A percentile compares a stretch with the other conserved stretches of the same genome.
Evolutionary conservation across 208 protist genomes (phyloP).

Genomic region (Trypanosoma melophagium): DNA sequence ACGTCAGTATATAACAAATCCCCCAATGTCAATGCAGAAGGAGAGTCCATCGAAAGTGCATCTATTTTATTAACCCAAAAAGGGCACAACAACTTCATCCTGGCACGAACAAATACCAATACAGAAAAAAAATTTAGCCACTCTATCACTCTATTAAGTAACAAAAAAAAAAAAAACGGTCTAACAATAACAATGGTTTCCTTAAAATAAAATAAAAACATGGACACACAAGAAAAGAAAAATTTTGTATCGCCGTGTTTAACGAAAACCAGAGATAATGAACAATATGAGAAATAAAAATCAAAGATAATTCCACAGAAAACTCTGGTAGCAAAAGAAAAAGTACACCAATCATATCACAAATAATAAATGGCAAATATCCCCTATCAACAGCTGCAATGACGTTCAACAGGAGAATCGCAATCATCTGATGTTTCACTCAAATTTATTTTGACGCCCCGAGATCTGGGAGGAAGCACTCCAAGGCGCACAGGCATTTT

Average conservation of each 20-base stretch:
- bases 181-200: too few species aligned
- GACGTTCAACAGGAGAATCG: background rate
- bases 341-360: too few species aligned
- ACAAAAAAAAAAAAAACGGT: too few species aligned
- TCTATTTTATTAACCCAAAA: conserved; percentile 60
- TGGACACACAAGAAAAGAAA: background rate
- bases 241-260: background rate
- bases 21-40: conserved; percentile 29
- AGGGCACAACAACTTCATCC: conserved; percentile 26
- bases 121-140: background rate
- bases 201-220: conserved; percentile 13
- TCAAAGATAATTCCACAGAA: background rate
- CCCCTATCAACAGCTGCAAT: conserved; percentile 12
- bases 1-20: conserved; percentile 58
- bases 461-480: background rate
- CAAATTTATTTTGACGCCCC: conserved; percentile 8
- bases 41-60: conserved; percentile 20
- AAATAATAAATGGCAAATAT: background rate
- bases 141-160: too few species aligned
- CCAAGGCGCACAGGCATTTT: conserved; percentile 5
- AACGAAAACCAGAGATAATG: background rate
- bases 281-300: background rate
- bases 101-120: background rate
- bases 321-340: background rate
- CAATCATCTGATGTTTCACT: conserved; percentile 1